Base-by-base conservation (phyloP, 2,329 filamentous ascomycete species). In the Plenodomus biglobosus region DNA sequence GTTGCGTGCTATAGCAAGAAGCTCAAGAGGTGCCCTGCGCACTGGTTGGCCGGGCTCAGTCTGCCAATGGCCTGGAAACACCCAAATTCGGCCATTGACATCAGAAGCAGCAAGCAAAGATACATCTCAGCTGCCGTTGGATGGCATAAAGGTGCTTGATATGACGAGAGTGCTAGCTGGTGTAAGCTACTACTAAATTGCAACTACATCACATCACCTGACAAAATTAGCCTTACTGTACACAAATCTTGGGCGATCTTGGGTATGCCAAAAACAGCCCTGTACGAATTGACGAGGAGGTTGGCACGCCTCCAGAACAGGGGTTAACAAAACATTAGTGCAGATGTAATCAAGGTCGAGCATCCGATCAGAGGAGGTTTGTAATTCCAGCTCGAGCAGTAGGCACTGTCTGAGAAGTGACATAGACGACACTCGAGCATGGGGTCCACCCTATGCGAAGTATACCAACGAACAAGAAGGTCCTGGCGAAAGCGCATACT, bases 121-220 rank as follows among this genome's bases (percentile, higher is more conserved):
- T 59, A 67, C 75, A 42, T 76, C 74, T 21, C 79, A 77, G 15
- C 71, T 87, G 24, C 92, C 94, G 18, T 79, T 99, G 61, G 84
- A 90, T 30, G 94, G 94, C 1, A 87, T 94, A 61, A 85, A 88
- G 46, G 92, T 97, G 13, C 80, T 99, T 53, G 94, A 99, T 71
- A 95, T 99, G 91, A 97, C 92, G 3, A 83, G 94, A 75, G 94
- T 99, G 1, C 76, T 99, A 56, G 94, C 94, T 55, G 94, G 94
- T 48, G 92, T 96, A 78, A 75, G 87, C 80, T 2, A 1, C 1
- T 13, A 16, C n/a, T n/a, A 8, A 10, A 0, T 7, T 10, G 22
- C 3, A 16, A 11, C 3, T 2, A 4, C 4, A 32, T 10, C n/a
- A 18, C 1, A 8, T 30, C n/a, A 11, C 47, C 64, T 72, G 30